These are phyloP conservation scores for Nymphaea thermarum DNA, from an alignment of 164 flowering plant genomes.

Conservation along the genomic window DNA sequence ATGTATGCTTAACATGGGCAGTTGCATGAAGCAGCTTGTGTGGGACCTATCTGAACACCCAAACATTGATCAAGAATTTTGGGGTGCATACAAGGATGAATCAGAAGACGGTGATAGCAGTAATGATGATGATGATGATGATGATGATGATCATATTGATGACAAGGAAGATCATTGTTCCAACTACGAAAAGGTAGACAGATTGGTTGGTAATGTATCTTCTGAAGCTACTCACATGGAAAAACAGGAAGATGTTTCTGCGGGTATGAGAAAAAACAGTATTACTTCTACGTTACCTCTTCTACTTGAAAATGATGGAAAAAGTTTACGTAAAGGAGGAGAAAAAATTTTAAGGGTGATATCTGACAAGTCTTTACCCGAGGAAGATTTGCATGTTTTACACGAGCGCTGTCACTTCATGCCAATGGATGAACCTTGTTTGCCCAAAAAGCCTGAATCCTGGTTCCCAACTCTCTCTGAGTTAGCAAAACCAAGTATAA, in stretches of 20 bases:
- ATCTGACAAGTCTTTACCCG: too few species aligned
- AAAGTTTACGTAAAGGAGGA: too few species aligned
- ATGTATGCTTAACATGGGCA: slow-evolving; percentile 42
- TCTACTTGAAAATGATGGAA: too few species aligned
- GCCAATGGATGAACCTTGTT: too few species aligned
- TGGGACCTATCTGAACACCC: slow-evolving; percentile 32
- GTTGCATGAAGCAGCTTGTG: slow-evolving; percentile 46
- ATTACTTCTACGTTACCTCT: too few species aligned
- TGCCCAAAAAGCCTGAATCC: too few species aligned
- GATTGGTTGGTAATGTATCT: slow-evolving; percentile 32
- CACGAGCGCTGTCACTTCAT: too few species aligned
- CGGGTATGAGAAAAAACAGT: not conserved
- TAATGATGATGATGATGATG: slow-evolving; percentile 6
- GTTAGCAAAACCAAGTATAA: too few species aligned
- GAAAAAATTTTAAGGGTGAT: too few species aligned
- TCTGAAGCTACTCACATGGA: not conserved
- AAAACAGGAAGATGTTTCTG: slow-evolving; percentile 2
- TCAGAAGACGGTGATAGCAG: slow-evolving; percentile 26
- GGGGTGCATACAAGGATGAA: slow-evolving; percentile 61
- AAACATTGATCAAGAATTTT: slow-evolving; percentile 41
- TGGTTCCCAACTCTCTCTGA: too few species aligned
- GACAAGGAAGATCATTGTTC: slow-evolving; percentile 1
- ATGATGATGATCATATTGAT: not conserved
- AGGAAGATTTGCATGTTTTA: too few species aligned
- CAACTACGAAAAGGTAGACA: slow-evolving; percentile 15